phyloP scores from a whole-genome alignment of 805 yeast species.

The Lachancea kluyveri region DNA sequence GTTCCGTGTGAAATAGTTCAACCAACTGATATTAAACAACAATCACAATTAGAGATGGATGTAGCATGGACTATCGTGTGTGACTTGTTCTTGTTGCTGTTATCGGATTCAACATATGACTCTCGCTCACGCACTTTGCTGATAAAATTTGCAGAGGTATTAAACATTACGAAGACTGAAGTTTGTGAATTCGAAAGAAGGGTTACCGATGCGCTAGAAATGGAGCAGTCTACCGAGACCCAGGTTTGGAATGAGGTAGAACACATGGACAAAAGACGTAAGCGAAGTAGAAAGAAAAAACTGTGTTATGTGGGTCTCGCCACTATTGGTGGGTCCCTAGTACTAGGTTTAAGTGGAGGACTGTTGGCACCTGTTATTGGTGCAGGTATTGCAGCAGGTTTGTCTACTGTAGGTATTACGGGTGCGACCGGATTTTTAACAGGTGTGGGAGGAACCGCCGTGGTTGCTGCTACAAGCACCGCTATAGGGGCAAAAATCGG shows the following conservation, averaged over 20 bases:
- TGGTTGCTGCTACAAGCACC: constrained; percentile 88
- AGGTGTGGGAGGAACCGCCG: constrained; percentile 94
- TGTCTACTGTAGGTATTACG: constrained; percentile 87
- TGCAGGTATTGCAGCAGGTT: constrained; percentile 96
- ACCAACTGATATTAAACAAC: constrained; percentile 31
- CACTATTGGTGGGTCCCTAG: constrained; percentile 91
- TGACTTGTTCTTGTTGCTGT: constrained; percentile 73
- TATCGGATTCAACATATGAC: constrained; percentile 84
- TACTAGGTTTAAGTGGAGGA: constrained; percentile 93
- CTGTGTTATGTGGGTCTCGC: constrained; percentile 89
- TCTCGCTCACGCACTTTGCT: constrained; percentile 81
- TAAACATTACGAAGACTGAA: constrained; percentile 60
- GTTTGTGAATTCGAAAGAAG: constrained; percentile 85
- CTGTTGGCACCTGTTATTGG: constrained; percentile 95
- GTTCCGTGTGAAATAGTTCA: constrained; percentile 17
- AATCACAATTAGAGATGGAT: constrained; percentile 52
- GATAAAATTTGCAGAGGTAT: constrained; percentile 53
- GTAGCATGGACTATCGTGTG: constrained; percentile 92
- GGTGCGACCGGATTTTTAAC: constrained; percentile 94
- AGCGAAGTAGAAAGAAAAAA: constrained; percentile 56
- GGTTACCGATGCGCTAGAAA: constrained; percentile 82
- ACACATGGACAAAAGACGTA: constrained; percentile 66
- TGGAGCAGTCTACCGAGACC: constrained; percentile 70
- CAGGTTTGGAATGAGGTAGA: constrained; percentile 69
- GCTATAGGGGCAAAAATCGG: constrained; percentile 90